Percentiles rank a stretch among this genome's conserved stretches.
These are phyloP conservation scores for Lactarius sp. DNA, from an alignment of 768 basidiomycete genomes.

Conservation along the genomic window DNA sequence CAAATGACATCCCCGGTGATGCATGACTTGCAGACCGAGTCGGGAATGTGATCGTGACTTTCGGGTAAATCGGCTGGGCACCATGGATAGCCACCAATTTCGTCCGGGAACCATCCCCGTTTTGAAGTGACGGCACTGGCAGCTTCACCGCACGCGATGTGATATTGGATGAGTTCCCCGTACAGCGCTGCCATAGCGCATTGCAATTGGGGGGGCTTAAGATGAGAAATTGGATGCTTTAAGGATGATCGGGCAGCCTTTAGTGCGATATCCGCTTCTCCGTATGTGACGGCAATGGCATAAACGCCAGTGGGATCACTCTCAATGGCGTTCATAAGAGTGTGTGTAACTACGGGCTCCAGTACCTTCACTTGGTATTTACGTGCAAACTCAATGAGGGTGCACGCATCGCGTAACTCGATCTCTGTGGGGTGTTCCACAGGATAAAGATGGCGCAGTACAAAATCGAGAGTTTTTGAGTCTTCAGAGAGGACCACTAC, in stretches of 20 bases:
- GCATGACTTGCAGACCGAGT: too few relatives aligned
- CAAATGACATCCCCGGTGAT: too few relatives aligned
- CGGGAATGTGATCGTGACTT: too few relatives aligned
- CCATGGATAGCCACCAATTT: too few relatives aligned
- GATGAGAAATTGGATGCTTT: neutral
- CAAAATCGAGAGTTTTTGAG: slow-evolving; percentile 8
- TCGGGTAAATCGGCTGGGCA: too few relatives aligned
- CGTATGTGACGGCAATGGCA: slow-evolving; percentile 6
- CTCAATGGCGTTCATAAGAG: slow-evolving; percentile 4
- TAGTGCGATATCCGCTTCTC: neutral
- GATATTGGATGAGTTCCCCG: neutral
- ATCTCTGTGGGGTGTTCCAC: neutral
- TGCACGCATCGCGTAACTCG: neutral
- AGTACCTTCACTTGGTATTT: slow-evolving; percentile 19
- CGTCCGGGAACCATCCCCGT: neutral
- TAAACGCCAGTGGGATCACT: slow-evolving; percentile 18
- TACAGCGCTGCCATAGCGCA: neutral
- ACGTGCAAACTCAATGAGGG: slow-evolving; percentile 12
- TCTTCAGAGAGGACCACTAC: slow-evolving; percentile 8
- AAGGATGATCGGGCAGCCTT: slow-evolving; percentile 5
- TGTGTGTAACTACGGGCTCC: neutral
- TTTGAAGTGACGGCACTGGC: neutral
- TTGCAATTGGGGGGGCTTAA: neutral
- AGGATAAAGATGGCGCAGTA: slow-evolving; percentile 18
- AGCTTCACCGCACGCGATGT: slow-evolving; percentile 1